Conservation (phyloP, 1,284 basidiomycete species). For the Malassezia dermatis region DNA sequence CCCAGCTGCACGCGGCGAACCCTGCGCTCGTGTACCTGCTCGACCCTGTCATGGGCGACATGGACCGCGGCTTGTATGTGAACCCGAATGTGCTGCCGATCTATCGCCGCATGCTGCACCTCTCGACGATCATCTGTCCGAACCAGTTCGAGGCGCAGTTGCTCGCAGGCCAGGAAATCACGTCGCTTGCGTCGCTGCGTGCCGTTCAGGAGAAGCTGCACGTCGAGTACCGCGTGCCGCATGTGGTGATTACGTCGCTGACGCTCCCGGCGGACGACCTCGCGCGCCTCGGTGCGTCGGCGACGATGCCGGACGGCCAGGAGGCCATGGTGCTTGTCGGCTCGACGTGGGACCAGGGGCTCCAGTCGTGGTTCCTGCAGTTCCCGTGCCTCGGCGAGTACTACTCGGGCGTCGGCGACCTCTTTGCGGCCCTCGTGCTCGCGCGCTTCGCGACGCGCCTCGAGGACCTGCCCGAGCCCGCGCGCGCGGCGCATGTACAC, state of each 20-base stretch:
- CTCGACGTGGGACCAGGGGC: conserved; percentile 36
- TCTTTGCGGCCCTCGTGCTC: conserved; percentile 85
- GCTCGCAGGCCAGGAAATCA: conserved; percentile 52
- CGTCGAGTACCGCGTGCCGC: conserved; percentile 61
- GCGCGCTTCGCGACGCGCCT: conserved; percentile 58
- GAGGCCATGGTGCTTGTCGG: conserved; percentile 41
- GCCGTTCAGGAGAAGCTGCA: conserved; percentile 67
- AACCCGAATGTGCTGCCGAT: conserved; percentile 75
- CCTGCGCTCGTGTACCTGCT: conserved; percentile 69
- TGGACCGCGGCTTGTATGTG: conserved; percentile 61
- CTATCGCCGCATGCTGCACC: conserved; percentile 66
- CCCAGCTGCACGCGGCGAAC: conserved; percentile 54
- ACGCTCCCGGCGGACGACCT: conserved; percentile 38
- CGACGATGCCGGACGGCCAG: conserved; percentile 19
- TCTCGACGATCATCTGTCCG: conserved; percentile 83
- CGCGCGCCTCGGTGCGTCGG: conserved; percentile 20
- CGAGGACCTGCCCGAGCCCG: conserved; percentile 12
- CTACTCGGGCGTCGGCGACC: conserved; percentile 90
- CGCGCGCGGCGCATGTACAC: not conserved
- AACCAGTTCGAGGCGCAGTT: conserved; percentile 95
- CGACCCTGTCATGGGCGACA: conserved; percentile 59
- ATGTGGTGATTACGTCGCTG: conserved; percentile 87
- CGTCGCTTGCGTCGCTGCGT: conserved; percentile 59
- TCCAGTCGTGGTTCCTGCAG: conserved; percentile 55
- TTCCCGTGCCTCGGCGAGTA: conserved; percentile 78